phyloP scores from a whole-genome alignment of 371 early-diverging fungal species.

The Thermomucor indicae-seudaticae region DNA sequence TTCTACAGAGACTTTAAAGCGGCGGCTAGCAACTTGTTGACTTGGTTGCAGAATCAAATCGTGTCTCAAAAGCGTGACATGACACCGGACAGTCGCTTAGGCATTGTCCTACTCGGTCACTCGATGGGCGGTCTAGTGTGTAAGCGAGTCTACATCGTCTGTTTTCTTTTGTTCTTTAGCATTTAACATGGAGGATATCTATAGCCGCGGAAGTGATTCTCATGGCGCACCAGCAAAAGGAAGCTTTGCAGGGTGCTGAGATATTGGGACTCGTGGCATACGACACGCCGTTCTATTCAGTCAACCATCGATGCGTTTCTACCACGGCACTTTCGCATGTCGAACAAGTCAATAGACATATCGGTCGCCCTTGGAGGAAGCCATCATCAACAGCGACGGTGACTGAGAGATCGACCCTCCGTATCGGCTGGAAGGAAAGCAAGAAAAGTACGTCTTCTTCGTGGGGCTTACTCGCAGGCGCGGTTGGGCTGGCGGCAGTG shows the following conservation, averaged over 20 bases:
- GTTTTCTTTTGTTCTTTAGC: neutral
- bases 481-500: slow-evolving; percentile 47
- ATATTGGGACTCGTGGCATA: slow-evolving; percentile 58
- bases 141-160: slow-evolving; percentile 24
- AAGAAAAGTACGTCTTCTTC: slow-evolving; percentile 1
- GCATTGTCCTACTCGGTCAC: slow-evolving; percentile 46
- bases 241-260: slow-evolving; percentile 18
- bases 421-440: neutral
- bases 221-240: slow-evolving; percentile 11
- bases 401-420: neutral
- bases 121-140: slow-evolving; percentile 67
- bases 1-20: slow-evolving; percentile 23
- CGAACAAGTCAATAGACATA: slow-evolving; percentile 10
- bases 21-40: slow-evolving; percentile 42
- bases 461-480: slow-evolving; percentile 52
- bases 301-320: slow-evolving; percentile 44
- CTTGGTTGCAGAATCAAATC: slow-evolving; percentile 47
- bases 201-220: slow-evolving; percentile 60
- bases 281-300: slow-evolving; percentile 60
- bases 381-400: neutral
- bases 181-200: neutral
- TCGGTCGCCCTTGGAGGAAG: slow-evolving; percentile 2
- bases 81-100: slow-evolving; percentile 15
- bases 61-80: slow-evolving; percentile 20
- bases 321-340: slow-evolving; percentile 25